Base-by-base conservation (phyloP, 768 basidiomycete species). In the Cubamyces lactineus region DNA sequence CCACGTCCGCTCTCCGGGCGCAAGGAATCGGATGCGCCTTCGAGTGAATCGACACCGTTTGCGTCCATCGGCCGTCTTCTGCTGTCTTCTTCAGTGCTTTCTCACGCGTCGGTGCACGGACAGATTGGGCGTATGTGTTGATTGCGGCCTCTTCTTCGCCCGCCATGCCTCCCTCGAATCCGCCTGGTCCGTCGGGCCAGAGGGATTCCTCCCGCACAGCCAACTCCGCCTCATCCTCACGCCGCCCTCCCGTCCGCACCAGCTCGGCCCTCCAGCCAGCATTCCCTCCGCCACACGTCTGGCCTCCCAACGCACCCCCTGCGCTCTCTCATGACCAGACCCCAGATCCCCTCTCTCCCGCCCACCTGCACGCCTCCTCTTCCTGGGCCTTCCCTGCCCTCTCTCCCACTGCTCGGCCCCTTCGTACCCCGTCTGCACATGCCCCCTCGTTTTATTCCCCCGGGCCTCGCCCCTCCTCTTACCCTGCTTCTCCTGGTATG, bases 271-370 rank as follows among this genome's bases (percentile, higher is more conserved):
- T 45, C 12, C 54, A 45, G 15, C 51, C 26, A 46, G 16, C 17
- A 19, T 19, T n/a, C 21, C 42, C 40, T 2, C 51, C 52, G 3
- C 45, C 45, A 2, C 34, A 45, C 3, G n/a, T 24, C 39, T 57
- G 55, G 55, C 42, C 24, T 11, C 61, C 55, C 23, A 5, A 40
- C 15, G 16, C 30, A 2, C 19, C 49, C 45, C 38, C 56, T 19
- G 45, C 51, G 12, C 23, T 58, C 54, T 63, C 62, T 9, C 62
- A 57, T 58, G 62, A 63, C 51, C 61, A 52, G 42, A 34, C 54
- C 3, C 41, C 62, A 7, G 38, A 58, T 42, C 55, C 45, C 19
- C 53, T 52, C 47, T 57, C 61, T 40, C n/a, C 55, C 30, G 30
- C 49, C 1, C 40, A 45, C n/a, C 11, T 2, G 28, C 28, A 30